Base-by-base conservation (phyloP, 2,329 filamentous ascomycete genomes). In the Cladosporium sphaerospermum region DNA sequence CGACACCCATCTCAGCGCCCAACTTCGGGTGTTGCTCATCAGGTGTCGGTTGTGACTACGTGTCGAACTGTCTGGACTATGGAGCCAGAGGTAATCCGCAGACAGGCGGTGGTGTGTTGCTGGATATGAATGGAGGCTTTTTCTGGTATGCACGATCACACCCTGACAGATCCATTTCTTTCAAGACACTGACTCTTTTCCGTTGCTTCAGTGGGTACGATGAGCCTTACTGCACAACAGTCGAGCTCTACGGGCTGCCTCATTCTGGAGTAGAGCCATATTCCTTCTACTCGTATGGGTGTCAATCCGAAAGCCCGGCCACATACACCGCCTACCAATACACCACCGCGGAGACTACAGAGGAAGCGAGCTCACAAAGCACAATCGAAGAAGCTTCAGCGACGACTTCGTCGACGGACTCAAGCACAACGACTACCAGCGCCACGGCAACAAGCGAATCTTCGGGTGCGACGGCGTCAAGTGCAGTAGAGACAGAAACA, bases 21-120 rank as follows among this genome's bases (percentile, higher is more conserved):
- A 54, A 54, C 14, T 54, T 50, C 19, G 52, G 52, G 4, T 54
- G 52, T n/a, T 54, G 52, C 23, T 23, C 52, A 4, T 14, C 43
- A 10, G 52, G 45, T 4, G 2, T 13, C 7, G 45, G 45, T 6
- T 54, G 52, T 34, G 52, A 28, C 28, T 54, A 54, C 31, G 40
- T 54, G 4, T 54, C 52, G 13, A 40, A 45, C 7, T 54, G 52
- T 18, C 11, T 44, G 10, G 52, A 54, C 16, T 50, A 54, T 14
- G 11, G 45, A 19, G 39, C 45, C n/a, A 23, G 14, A 11, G 43
- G 43, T 4, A 54, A 54, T 13, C 10, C 33, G 9, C 39, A 50
- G 7, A 45, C 45, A 13, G 8, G 3, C 8, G 40, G 13, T 3
- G 40, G 10, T 1, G 13, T 54, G 0, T n/a, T 16, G 6, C 4